These are phyloP conservation scores for Russula sp. DNA, from an alignment of 768 basidiomycete genomes.

Conservation along the genomic window DNA sequence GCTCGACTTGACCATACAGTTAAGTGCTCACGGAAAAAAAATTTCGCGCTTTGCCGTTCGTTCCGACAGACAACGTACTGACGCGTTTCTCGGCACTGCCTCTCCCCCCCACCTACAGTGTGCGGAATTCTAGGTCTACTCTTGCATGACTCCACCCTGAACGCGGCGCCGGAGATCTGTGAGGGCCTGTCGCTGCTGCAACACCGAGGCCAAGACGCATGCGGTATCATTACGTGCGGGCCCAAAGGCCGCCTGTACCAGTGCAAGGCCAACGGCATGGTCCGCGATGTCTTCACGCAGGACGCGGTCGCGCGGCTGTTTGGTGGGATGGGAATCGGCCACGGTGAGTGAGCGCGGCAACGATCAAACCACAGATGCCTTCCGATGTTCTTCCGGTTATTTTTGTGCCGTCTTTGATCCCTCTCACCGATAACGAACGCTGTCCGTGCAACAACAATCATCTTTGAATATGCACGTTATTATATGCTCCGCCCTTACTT, in stretches of 20 bases:
- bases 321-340: slow-evolving; percentile 96
- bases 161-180: slow-evolving; percentile 82
- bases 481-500: too few relatives aligned
- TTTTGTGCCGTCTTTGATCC: too few relatives aligned
- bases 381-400: background rate
- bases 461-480: too few relatives aligned
- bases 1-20: too few relatives aligned
- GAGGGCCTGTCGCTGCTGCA: slow-evolving; percentile 95
- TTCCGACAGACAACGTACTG: too few relatives aligned
- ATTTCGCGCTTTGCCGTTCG: too few relatives aligned
- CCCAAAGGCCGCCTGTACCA: slow-evolving; percentile 93
- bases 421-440: too few relatives aligned
- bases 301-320: slow-evolving; percentile 66
- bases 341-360: slow-evolving; percentile 49
- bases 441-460: too few relatives aligned
- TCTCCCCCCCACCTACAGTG: slow-evolving; percentile 47
- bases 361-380: too few relatives aligned
- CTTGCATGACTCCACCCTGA: slow-evolving; percentile 63
- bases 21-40: too few relatives aligned
- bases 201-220: slow-evolving; percentile 97
- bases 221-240: slow-evolving; percentile 94
- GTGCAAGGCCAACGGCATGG: slow-evolving; percentile 99
- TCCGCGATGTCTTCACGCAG: slow-evolving; percentile 90
- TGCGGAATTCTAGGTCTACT: slow-evolving; percentile 91
- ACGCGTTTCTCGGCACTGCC: too few relatives aligned